Percentiles rank a stretch among this genome's conserved stretches.
Evolutionary conservation across 2,329 filamentous ascomycete species (phyloP).

Genomic region (Alternaria brassicae): DNA sequence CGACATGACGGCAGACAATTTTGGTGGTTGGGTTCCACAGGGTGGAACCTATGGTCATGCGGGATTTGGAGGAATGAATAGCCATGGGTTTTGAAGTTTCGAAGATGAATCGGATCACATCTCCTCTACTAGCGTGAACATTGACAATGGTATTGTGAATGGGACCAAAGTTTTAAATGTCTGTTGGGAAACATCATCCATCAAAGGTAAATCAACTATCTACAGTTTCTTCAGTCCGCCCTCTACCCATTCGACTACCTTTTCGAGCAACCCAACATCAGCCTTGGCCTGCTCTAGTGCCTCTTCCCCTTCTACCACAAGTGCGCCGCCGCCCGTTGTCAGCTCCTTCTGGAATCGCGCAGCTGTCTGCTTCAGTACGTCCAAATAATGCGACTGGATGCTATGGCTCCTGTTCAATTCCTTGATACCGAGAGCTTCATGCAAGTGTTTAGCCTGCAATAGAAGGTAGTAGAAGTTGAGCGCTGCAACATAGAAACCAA

Average conservation of each 20-base stretch:
- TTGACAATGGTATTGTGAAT: neutral
- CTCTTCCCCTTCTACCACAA: conserved; percentile 49
- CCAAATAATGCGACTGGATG: conserved; percentile 53
- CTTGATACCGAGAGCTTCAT: conserved; percentile 56
- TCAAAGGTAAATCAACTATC: neutral
- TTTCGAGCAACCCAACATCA: conserved; percentile 46
- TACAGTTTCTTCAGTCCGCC: conserved; percentile 19
- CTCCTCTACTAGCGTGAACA: neutral
- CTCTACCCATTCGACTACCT: conserved; percentile 44
- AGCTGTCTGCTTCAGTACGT: conserved; percentile 51
- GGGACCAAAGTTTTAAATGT: neutral
- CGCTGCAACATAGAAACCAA: conserved; percentile 62
- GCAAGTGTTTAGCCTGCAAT: conserved; percentile 58
- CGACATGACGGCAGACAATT: conserved; percentile 42
- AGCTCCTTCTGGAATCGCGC: conserved; percentile 49
- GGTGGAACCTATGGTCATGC: conserved; percentile 34
- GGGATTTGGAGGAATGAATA: conserved; percentile 33
- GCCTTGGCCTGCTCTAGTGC: conserved; percentile 44
- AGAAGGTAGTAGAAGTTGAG: conserved; percentile 67
- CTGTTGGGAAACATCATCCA: neutral
- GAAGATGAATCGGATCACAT: neutral
- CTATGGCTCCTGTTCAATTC: conserved; percentile 52
- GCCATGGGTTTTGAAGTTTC: conserved; percentile 22
- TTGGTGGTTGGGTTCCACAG: conserved; percentile 43
- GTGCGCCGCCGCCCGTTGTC: conserved; percentile 42